phyloP scores from a whole-genome alignment of 2,329 filamentous ascomycete genomes.

The Paecilomyces dactylethromorphus region DNA sequence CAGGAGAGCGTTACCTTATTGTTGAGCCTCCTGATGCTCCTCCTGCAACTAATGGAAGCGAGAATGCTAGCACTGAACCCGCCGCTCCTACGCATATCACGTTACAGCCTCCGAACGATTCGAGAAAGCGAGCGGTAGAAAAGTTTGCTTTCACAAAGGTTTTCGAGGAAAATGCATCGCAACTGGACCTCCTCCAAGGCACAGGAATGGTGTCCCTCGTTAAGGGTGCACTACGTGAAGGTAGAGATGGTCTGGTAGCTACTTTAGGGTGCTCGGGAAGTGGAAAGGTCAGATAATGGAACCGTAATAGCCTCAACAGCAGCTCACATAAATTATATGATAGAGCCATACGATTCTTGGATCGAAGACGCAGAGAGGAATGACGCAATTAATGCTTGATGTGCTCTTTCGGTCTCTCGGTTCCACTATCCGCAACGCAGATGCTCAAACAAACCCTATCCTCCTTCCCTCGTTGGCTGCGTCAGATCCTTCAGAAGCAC shows the following conservation, averaged over 20 bases:
- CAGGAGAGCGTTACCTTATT: constrained; percentile 63
- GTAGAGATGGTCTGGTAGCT: constrained; percentile 81
- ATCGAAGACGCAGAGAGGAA: constrained; percentile 74
- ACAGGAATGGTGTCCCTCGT: constrained; percentile 69
- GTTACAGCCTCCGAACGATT: constrained; percentile 73
- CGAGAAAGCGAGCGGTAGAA: constrained; percentile 78
- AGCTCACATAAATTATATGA: constrained; percentile 4
- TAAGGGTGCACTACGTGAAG: constrained; percentile 74
- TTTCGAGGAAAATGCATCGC: constrained; percentile 78
- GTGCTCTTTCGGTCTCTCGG: constrained; percentile 79
- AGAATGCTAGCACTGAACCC: constrained; percentile 20
- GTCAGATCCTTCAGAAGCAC: constrained; percentile 75
- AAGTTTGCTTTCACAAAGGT: constrained; percentile 92
- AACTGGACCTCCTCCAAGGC: constrained; percentile 80
- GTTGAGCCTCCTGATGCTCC: constrained; percentile 55
- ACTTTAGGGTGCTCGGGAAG: constrained; percentile 92
- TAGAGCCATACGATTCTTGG: constrained; percentile 95
- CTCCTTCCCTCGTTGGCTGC: constrained; percentile 68
- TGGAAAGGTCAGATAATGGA: constrained; percentile 63
- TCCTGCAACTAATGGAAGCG: constrained; percentile 22
- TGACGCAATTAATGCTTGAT: constrained; percentile 88
- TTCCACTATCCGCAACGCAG: constrained; percentile 60
- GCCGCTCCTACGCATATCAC: constrained; percentile 61
- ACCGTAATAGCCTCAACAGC: background rate
- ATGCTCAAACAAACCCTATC: constrained; percentile 45